These are phyloP conservation scores for Adansonia grandidieri DNA, from an alignment of 441 rosid species.

Conservation along the genomic window DNA sequence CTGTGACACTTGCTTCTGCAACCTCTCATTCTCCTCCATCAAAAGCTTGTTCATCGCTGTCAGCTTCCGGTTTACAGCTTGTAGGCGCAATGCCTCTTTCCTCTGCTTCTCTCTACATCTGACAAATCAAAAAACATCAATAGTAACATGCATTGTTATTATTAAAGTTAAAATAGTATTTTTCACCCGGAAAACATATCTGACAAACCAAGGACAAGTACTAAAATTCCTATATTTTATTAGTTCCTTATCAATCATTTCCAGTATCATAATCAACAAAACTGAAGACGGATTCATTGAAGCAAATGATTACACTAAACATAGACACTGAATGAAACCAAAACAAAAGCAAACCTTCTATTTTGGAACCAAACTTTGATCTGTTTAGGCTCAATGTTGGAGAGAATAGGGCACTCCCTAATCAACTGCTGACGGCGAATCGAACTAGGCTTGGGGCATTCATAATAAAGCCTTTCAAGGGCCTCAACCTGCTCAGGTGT, in stretches of 20 bases:
- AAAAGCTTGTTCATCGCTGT: constrained; percentile 96
- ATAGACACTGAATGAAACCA: not conserved
- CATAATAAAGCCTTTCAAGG: constrained; percentile 95
- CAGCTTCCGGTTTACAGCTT: constrained; percentile 90
- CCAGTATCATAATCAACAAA: not conserved
- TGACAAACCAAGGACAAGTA: not conserved
- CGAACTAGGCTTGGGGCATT: constrained; percentile 97
- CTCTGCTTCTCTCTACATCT: constrained; percentile 99
- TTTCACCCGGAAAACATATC: not conserved
- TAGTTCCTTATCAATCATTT: not conserved
- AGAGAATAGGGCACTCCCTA: constrained; percentile 97
- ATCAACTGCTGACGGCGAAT: constrained; percentile 97
- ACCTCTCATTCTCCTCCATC: constrained; percentile 98
- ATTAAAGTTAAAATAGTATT: not conserved
- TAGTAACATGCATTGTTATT: not conserved
- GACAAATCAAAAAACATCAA: constrained; percentile 28
- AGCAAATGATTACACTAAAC: not conserved
- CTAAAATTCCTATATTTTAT: not conserved
- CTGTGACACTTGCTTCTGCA: constrained; percentile 98
- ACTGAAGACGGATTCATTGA: not conserved
- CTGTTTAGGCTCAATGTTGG: constrained; percentile 94
- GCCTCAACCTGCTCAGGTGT: constrained; percentile 99
- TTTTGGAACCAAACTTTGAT: constrained; percentile 99
- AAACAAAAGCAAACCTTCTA: constrained; percentile 61
- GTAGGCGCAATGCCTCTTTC: constrained; percentile 96